Percentiles rank a stretch among this genome's conserved stretches.
These are phyloP conservation scores for Incumbomyces delicatus DNA, from an alignment of 2,329 filamentous ascomycete species.

Conservation along the genomic window DNA sequence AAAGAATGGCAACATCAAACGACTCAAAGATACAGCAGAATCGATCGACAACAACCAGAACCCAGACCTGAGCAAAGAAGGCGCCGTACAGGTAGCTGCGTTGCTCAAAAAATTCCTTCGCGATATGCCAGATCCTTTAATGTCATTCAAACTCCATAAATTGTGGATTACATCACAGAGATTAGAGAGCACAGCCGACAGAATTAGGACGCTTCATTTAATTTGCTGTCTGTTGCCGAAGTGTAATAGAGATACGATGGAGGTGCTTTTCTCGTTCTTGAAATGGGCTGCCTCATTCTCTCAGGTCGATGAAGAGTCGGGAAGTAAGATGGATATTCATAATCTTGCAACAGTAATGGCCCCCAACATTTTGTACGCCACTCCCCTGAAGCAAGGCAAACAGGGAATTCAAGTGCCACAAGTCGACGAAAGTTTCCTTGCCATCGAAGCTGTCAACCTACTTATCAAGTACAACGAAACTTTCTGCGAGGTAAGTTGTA, in stretches of 20 bases:
- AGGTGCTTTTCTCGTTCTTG: conserved; percentile 90
- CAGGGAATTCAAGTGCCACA: conserved; percentile 53
- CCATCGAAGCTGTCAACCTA: conserved; percentile 84
- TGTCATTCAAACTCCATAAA: conserved; percentile 89
- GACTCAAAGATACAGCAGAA: conserved; percentile 75
- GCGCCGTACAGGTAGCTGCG: conserved; percentile 86
- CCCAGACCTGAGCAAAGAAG: conserved; percentile 78
- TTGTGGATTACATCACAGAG: conserved; percentile 87
- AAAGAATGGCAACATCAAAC: conserved; percentile 98
- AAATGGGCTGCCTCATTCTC: conserved; percentile 98
- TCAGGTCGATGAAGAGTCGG: conserved; percentile 90
- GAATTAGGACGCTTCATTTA: conserved; percentile 77
- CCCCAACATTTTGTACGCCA: conserved; percentile 71
- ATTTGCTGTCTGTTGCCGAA: conserved; percentile 90
- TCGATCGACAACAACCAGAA: conserved; percentile 78
- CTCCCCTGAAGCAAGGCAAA: conserved; percentile 43
- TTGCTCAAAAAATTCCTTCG: conserved; percentile 90
- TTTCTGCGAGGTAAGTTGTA: conserved; percentile 81
- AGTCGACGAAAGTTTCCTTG: conserved; percentile 81
- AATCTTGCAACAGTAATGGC: conserved; percentile 96
- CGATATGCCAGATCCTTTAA: conserved; percentile 83
- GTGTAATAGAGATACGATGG: conserved; percentile 81
- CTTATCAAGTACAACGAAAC: conserved; percentile 89
- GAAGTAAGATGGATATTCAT: conserved; percentile 98
- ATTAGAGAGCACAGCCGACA: conserved; percentile 69